Evolutionary conservation across 352 stramenopile species (phyloP).

Genomic region (Pythium pyrilobum): DNA sequence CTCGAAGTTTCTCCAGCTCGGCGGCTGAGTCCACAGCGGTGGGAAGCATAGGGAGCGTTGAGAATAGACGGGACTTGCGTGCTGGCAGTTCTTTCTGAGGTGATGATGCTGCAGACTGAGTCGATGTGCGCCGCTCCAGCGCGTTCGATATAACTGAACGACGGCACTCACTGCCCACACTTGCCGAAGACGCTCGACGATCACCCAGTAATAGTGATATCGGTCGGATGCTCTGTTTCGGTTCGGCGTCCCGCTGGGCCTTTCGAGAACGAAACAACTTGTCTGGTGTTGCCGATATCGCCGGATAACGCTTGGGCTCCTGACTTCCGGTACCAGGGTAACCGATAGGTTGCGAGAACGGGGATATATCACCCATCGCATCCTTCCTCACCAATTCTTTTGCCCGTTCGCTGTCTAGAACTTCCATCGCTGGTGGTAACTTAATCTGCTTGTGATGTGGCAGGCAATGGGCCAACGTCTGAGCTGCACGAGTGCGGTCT

Average conservation of each 20-base stretch:
- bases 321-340: too few relatives aligned
- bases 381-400: constrained; percentile 19
- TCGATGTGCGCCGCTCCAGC: constrained; percentile 5
- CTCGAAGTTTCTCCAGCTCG: constrained; percentile 6
- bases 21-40: constrained; percentile 2
- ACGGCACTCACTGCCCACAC: not conserved
- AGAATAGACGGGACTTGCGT: constrained; percentile 1
- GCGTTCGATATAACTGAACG: not conserved
- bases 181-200: not conserved
- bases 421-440: constrained; percentile 18
- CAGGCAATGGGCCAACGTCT: constrained; percentile 27
- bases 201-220: constrained; percentile 3
- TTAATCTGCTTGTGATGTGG: constrained; percentile 31
- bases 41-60: not conserved
- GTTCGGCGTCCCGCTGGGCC: constrained; percentile 8
- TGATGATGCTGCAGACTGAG: not conserved
- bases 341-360: too few relatives aligned
- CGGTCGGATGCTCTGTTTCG: constrained; percentile 8
- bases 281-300: not conserved
- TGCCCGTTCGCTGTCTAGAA: constrained; percentile 22
- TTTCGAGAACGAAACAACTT: constrained; percentile 10
- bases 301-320: too few relatives aligned
- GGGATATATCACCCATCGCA: not conserved
- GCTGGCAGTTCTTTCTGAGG: not conserved
- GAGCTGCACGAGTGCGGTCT: constrained; percentile 14